Evolutionary conservation across 306 rosid species (phyloP), one percentile per base, ranked within the genome.

Genomic region (Purshia tridentata): DNA sequence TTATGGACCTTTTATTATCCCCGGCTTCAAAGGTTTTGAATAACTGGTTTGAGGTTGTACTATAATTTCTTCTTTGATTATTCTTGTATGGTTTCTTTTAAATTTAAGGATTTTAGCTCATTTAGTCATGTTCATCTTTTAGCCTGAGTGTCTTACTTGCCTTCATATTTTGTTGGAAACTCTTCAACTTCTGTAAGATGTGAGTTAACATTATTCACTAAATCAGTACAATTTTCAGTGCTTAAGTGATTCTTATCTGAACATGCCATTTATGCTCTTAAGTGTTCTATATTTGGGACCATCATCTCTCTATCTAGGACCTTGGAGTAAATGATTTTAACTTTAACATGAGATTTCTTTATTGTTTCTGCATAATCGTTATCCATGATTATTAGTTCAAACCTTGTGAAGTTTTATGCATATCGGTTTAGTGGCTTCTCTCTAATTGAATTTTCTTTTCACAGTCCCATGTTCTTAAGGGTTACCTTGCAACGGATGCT

Each of bases 401-500:
- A 50, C 14, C 18, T 62, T 20, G 60, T 70, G 50, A 45, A 37
- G 51, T 76, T 51, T 69, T 49, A 8, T 52, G 65, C 65, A 13
- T 19, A 14, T 2, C 42, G 54, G 65, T 58, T 75, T 47, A 16
- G 18, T 58, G 16, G 76, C 20, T 41, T 69, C 54, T 51, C 75
- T 82, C 66, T 72, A n/a, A 18, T 40, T 75, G 66, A 72, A 72
- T 57, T 29, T 54, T 48, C 49, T 75, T 74, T 83, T 72, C 83
- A 72, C 88, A 94, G 99, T 3, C 79, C 54, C 96, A 91, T 79
- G 93, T 90, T 77, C 85, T 91, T 82, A 94, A 94, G 87, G 99
- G 95, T 80, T 88, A 97, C 62, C 96, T 94, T 35, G 99, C 88
- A 72, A 88, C 89, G 39, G 96, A 94, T 88, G 97, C 99, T 67